Conservation (phyloP, 1,284 basidiomycete species). For the Cystobasidium sp. region DNA sequence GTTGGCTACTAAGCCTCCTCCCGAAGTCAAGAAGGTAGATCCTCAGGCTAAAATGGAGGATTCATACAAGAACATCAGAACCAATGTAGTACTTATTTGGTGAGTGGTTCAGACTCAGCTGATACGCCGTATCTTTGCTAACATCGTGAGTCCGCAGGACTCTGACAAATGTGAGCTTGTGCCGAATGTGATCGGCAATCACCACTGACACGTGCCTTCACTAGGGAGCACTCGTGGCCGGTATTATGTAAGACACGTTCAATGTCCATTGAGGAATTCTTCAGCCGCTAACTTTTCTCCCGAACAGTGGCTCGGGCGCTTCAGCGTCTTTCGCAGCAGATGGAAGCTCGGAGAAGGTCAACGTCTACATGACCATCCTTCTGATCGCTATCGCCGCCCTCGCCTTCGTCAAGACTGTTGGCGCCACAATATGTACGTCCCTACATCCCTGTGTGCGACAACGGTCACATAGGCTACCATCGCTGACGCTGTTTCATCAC, state of each 20-base stretch:
- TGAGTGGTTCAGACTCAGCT: neutral
- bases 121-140: neutral
- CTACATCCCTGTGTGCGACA: neutral
- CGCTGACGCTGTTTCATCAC: too few relatives aligned
- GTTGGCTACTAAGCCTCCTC: slow-evolving; percentile 71
- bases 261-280: slow-evolving; percentile 1
- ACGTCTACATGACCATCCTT: slow-evolving; percentile 79
- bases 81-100: slow-evolving; percentile 82
- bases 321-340: slow-evolving; percentile 31
- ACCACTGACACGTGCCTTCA: neutral
- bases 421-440: slow-evolving; percentile 23
- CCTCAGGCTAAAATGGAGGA: slow-evolving; percentile 76
- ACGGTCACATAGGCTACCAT: too few relatives aligned
- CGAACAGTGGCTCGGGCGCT: slow-evolving; percentile 18
- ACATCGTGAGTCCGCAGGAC: slow-evolving; percentile 41
- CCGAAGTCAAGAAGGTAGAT: slow-evolving; percentile 67
- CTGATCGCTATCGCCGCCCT: slow-evolving; percentile 82
- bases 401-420: slow-evolving; percentile 46
- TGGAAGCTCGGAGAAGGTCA: slow-evolving; percentile 57
- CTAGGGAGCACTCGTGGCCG: slow-evolving; percentile 43
- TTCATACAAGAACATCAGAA: slow-evolving; percentile 83
- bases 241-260: slow-evolving; percentile 23
- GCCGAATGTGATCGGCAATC: neutral
- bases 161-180: slow-evolving; percentile 17
- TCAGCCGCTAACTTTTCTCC: neutral